These are phyloP conservation scores for Histomonas meleagridis DNA, from an alignment of 208 protist genomes.

Conservation along the genomic window DNA sequence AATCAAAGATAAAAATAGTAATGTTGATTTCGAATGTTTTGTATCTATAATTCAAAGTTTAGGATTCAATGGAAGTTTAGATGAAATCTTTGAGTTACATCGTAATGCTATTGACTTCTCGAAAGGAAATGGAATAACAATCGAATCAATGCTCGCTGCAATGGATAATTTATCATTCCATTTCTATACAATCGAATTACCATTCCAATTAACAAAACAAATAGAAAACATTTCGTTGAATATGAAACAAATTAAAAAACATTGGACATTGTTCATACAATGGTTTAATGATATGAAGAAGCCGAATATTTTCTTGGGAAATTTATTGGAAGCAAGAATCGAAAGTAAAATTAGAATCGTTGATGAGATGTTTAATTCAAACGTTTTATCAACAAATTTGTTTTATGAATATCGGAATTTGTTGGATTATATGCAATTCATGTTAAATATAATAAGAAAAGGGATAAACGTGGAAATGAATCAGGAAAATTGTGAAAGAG, in stretches of 20 bases:
- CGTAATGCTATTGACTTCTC: background rate
- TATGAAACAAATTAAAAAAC: background rate
- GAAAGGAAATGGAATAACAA: background rate
- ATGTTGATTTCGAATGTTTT: slow-evolving; percentile 2
- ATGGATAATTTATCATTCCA: slow-evolving; percentile 3
- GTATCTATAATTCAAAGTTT: background rate
- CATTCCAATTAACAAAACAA: background rate
- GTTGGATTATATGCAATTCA: background rate
- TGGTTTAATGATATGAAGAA: background rate
- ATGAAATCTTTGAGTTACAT: background rate
- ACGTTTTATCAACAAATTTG: background rate
- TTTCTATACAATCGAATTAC: slow-evolving; percentile 7
- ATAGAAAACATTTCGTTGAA: background rate
- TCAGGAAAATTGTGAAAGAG: background rate
- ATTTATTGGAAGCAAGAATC: background rate
- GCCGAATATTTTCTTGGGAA: background rate
- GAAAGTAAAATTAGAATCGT: background rate
- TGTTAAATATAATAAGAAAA: background rate
- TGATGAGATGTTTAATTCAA: background rate
- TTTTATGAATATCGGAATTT: background rate
- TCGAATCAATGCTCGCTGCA: background rate
- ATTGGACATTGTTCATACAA: background rate
- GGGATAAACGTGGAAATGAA: background rate
- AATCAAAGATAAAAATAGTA: background rate
- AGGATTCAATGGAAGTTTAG: background rate